Conservation (phyloP, 2,329 filamentous ascomycete species). For the Colletotrichum simmondsii region DNA sequence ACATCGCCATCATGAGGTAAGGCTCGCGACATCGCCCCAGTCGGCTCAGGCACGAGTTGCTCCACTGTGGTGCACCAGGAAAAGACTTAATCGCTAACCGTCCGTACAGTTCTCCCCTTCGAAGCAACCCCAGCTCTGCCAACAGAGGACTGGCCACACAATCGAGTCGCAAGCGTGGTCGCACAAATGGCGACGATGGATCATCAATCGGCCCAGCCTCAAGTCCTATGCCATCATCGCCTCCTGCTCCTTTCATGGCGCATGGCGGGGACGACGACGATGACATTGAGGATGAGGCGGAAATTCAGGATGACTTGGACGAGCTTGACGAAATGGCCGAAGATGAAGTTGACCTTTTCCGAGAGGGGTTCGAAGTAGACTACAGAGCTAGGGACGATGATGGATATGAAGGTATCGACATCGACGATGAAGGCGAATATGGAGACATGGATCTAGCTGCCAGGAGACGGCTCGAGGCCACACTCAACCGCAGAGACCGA, state of each 20-base stretch:
- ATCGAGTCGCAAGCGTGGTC: slow-evolving; percentile 66
- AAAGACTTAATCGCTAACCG: slow-evolving; percentile 27
- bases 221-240: slow-evolving; percentile 74
- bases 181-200: slow-evolving; percentile 61
- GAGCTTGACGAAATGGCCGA: slow-evolving; percentile 86
- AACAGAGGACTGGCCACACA: slow-evolving; percentile 75
- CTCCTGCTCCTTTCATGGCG: slow-evolving; percentile 71
- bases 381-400: slow-evolving; percentile 76
- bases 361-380: slow-evolving; percentile 77
- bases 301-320: slow-evolving; percentile 78
- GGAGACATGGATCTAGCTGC: slow-evolving; percentile 74
- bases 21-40: not conserved
- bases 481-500: slow-evolving; percentile 78
- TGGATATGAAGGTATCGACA: slow-evolving; percentile 74
- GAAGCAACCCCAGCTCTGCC: slow-evolving; percentile 82
- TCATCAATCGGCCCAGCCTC: slow-evolving; percentile 65
- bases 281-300: slow-evolving; percentile 77
- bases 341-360: slow-evolving; percentile 83
- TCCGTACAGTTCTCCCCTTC: slow-evolving; percentile 79
- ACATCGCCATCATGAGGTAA: slow-evolving; percentile 45
- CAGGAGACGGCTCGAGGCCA: slow-evolving; percentile 77
- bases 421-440: slow-evolving; percentile 83
- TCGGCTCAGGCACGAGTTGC: not conserved
- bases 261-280: slow-evolving; percentile 78
- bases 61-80: not conserved